Evolutionary conservation across 2,329 filamentous ascomycete species (phyloP), one percentile per base, ranked within the genome.

Genomic region (Acrocalymma vagum): DNA sequence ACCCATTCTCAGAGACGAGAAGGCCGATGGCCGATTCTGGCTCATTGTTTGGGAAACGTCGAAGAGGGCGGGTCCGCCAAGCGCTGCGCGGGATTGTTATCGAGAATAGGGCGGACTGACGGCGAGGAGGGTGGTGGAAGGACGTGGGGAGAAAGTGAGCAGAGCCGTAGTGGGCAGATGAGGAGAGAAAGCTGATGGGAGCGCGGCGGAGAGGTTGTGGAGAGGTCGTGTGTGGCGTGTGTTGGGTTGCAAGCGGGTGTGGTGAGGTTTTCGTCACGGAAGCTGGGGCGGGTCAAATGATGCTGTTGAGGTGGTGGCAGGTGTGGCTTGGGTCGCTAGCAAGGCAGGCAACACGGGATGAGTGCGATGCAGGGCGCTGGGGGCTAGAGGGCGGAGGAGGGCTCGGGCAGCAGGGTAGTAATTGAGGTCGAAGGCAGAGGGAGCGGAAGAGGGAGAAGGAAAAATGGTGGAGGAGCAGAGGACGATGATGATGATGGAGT

Each of bases 1-100:
- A 84, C 93, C 94, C 91, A 97, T 96, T 78, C 93, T 89, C 79
- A 97, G 76, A 71, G 81, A 85, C 53, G 81, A 81, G 77, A 97
- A 96, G 69, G 90, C 87, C 81, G 90, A 88, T 73, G 92, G 88
- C 80, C 92, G 84, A 78, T 87, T 94, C 76, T 91, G 87, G 80
- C 90, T 91, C 91, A 96, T 95, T 72, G 72, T 69, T 57, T 55
- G 55, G 52, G 46, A 55, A 46, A 51, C 54, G 45, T 52, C 30
- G 48, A 48, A 33, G 51, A 54, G 48, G 58, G 49, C 49, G 41
- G 50, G 39, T 56, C 54, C 58, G 62, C 55, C 50, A 52, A 46
- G 55, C 45, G 51, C 17, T 53, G 54, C 59, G 62, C 60, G 57
- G n/a, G 62, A 60, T 60, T 65, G 68, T 60, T 73, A 72, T 67